Evolutionary conservation across 345 rosid genomes (phyloP).

Genomic region (Brassica rapa): DNA sequence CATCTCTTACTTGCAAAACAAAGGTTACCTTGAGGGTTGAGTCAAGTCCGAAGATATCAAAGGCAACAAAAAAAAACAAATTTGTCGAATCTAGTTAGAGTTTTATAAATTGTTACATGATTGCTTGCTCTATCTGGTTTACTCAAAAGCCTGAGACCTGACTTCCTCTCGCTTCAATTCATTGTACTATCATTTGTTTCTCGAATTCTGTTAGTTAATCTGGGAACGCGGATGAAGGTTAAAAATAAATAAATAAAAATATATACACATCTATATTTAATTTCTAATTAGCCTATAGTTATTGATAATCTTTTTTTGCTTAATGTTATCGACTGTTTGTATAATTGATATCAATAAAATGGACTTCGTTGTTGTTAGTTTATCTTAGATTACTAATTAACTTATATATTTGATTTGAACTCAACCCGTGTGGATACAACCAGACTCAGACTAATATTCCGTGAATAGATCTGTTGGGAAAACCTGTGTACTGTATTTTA

Average conservation of each 20-base stretch:
- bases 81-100: constrained; percentile 17
- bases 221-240: not conserved
- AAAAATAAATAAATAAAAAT: not conserved
- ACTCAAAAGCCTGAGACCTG: constrained; percentile 23
- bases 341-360: constrained; percentile 21
- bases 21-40: constrained; percentile 65
- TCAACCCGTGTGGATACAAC: not conserved
- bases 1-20: constrained; percentile 60
- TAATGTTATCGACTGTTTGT: constrained; percentile 5
- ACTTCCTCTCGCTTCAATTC: constrained; percentile 18
- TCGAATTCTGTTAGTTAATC: constrained; percentile 19
- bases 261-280: not conserved
- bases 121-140: constrained; percentile 19
- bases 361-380: not conserved
- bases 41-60: not conserved
- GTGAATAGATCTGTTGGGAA: not conserved
- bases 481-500: not conserved
- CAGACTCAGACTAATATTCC: not conserved
- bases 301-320: constrained; percentile 10
- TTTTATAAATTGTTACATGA: not conserved
- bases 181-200: constrained; percentile 25
- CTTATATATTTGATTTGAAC: not conserved
- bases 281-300: not conserved
- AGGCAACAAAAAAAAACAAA: not conserved
- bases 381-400: not conserved